Base-by-base conservation (phyloP, 2,329 filamentous ascomycete genomes). In the Calonectria hawksworthii region DNA sequence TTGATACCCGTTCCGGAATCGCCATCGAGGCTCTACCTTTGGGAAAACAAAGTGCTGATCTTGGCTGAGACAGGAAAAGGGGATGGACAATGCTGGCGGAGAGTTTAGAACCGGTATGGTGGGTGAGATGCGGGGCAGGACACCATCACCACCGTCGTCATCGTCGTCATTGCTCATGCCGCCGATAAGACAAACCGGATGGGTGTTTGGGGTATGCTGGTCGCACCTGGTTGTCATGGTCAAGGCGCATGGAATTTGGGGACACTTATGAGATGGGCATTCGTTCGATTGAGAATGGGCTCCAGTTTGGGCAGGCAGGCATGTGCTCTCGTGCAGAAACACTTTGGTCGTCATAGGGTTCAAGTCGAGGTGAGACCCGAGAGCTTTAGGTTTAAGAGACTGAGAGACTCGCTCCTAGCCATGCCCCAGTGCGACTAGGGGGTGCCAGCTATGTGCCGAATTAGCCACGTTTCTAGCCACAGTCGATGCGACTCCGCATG, bases 41-140 rank as follows among this genome's bases (percentile, higher is more conserved):
- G n/a, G 34, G 50, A 61, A 63, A 56, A 64, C 52, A 59, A 70
- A 32, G 44, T 73, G 72, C 52, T 70, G 67, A 73, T 73, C 72
- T 73, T 73, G 66, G 51, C 72, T 70, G 72, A 70, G 72, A 70
- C 59, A 66, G 67, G 72, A 68, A 51, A 70, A 70, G 61, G 72
- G 66, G 67, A 61, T 66, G 38, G n/a, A 44, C 47, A 52, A 65
- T 30, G 51, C 56, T 28, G 51, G 67, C 51, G 59, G 66, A 73
- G 66, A 73, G 72, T 73, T 73, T 70, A 30, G 72, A 70, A 66
- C 68, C 61, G 61, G 72, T 61, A 47, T 70, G 59, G 72, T 65
- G 66, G 50, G 47, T 50, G 30, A 47, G 30, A 56, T 73, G 72
- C 66, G 72, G 72, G 72, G 72, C 72, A 65, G 23, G n/a, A 64